Conservation (phyloP, 345 rosid species). For the Linum usitatissimum region DNA sequence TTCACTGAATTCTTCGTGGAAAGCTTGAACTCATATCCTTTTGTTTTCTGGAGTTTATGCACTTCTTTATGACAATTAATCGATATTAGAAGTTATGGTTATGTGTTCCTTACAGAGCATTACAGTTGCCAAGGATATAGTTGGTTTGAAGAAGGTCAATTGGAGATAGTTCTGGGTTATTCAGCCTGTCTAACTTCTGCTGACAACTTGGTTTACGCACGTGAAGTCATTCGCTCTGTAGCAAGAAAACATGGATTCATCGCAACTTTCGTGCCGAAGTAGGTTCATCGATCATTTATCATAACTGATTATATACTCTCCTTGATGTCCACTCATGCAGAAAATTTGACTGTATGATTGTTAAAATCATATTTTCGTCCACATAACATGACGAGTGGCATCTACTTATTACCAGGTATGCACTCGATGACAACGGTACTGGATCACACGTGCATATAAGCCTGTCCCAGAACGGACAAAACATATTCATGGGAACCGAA, state of each 20-base stretch:
- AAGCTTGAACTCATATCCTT: conserved; percentile 83
- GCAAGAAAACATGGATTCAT: conserved; percentile 76
- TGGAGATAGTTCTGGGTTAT: conserved; percentile 69
- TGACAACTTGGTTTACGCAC: conserved; percentile 66
- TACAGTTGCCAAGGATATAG: conserved; percentile 49
- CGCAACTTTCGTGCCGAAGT: conserved; percentile 93
- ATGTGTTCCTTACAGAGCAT: conserved; percentile 36
- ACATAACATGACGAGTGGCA: too few species aligned
- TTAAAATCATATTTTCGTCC: conserved; percentile 1
- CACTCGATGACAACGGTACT: conserved; percentile 73
- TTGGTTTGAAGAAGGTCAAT: conserved; percentile 86
- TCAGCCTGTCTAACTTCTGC: conserved; percentile 48
- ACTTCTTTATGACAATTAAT: conserved; percentile 5
- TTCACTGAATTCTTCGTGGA: conserved; percentile 46
- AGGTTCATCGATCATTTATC: conserved; percentile 18
- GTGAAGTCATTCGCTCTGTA: conserved; percentile 69
- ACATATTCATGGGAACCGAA: conserved; percentile 61
- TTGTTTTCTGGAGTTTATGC: conserved; percentile 10
- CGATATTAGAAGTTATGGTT: conserved; percentile 3
- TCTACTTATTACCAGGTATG: conserved; percentile 38
- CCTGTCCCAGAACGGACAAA: conserved; percentile 65
- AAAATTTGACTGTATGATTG: background rate
- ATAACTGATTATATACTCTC: background rate
- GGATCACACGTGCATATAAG: conserved; percentile 95
- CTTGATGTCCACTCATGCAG: background rate